Evolutionary conservation across 164 flowering plant genomes (phyloP).

Genomic region (Buxus sempervirens): DNA sequence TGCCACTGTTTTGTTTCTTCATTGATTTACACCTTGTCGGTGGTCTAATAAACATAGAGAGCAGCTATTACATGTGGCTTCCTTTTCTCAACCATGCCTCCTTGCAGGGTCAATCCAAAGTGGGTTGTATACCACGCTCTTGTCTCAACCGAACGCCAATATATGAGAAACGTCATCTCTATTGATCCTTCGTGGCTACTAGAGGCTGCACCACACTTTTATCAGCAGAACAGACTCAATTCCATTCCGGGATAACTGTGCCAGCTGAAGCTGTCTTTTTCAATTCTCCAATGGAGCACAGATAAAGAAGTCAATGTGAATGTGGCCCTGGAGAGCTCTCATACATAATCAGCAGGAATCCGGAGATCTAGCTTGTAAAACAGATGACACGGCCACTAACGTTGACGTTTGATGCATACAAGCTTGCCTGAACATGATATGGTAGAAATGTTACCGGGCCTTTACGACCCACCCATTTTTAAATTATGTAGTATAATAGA

Average conservation of each 20-base stretch:
- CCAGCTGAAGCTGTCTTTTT: background rate
- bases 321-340: background rate
- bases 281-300: background rate
- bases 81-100: background rate
- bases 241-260: constrained; percentile 20
- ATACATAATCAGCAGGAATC: background rate
- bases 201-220: constrained; percentile 87
- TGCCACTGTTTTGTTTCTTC: too few relatives aligned
- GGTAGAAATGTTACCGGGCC: too few relatives aligned
- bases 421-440: too few relatives aligned
- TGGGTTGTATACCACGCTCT: constrained; percentile 83
- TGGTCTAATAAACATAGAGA: too few relatives aligned
- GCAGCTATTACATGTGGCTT: background rate
- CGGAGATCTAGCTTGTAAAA: background rate
- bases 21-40: too few relatives aligned
- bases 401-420: too few relatives aligned
- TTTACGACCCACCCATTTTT: too few relatives aligned
- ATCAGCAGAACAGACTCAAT: constrained; percentile 38
- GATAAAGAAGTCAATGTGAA: background rate
- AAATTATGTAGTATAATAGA: too few relatives aligned
- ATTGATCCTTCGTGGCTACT: constrained; percentile 88
- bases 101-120: constrained; percentile 92
- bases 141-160: constrained; percentile 88
- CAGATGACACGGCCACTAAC: background rate
- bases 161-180: constrained; percentile 89